A percentile compares a stretch with the other conserved stretches of the same genome.
These are phyloP conservation scores for Diplocarpon mali DNA, from an alignment of 2,329 filamentous ascomycete species.

Conservation along the genomic window DNA sequence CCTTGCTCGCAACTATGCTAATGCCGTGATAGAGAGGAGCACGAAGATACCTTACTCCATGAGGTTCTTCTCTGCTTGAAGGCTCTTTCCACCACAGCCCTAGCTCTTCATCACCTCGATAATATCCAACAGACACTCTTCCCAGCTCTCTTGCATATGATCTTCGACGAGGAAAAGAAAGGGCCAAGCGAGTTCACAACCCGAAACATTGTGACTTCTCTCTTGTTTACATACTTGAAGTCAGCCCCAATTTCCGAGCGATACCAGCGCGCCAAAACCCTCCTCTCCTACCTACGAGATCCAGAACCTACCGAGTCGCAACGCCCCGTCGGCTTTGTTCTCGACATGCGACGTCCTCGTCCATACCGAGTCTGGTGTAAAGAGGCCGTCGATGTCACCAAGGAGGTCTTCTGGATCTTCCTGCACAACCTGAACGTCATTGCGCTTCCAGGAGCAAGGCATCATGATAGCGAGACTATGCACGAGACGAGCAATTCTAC, in stretches of 20 bases:
- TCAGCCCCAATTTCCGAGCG: slow-evolving; percentile 50
- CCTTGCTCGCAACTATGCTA: slow-evolving; percentile 26
- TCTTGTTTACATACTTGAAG: slow-evolving; percentile 82
- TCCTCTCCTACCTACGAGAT: slow-evolving; percentile 72
- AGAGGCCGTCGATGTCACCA: slow-evolving; percentile 84
- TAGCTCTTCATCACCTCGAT: slow-evolving; percentile 71
- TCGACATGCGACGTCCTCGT: slow-evolving; percentile 76
- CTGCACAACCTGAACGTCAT: slow-evolving; percentile 88
- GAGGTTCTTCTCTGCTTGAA: slow-evolving; percentile 90
- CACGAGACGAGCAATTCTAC: slow-evolving; percentile 20
- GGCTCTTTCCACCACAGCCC: slow-evolving; percentile 81
- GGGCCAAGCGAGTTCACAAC: slow-evolving; percentile 95
- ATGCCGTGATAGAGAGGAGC: slow-evolving; percentile 60
- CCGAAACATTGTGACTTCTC: slow-evolving; percentile 75
- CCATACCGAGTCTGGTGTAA: slow-evolving; percentile 93
- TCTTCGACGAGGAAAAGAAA: slow-evolving; percentile 97
- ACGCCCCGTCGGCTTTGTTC: slow-evolving; percentile 72
- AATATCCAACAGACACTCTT: slow-evolving; percentile 74
- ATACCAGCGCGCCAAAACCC: slow-evolving; percentile 56
- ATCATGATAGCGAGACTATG: slow-evolving; percentile 21
- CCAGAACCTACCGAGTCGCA: slow-evolving; percentile 64
- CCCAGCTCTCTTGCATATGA: slow-evolving; percentile 72
- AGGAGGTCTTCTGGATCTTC: slow-evolving; percentile 99
- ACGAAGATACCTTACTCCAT: slow-evolving; percentile 86
- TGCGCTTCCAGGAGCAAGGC: slow-evolving; percentile 39